A percentile compares a stretch with the other conserved stretches of the same genome.
Conservation (phyloP, 345 rosid genomes). For the Rhizophora apiculata region DNA sequence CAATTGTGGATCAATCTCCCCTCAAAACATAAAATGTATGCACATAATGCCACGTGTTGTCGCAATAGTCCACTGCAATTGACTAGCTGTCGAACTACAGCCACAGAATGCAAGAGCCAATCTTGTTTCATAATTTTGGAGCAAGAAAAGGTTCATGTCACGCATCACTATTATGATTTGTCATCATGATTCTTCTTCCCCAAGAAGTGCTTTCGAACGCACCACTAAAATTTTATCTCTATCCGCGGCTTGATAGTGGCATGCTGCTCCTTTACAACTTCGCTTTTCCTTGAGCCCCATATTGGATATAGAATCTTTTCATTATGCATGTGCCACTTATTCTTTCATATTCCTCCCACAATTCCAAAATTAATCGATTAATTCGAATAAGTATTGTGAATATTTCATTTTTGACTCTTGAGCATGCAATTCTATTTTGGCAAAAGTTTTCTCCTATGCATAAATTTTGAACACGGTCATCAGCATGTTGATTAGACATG, state of each 20-base stretch:
- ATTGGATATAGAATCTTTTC: not conserved
- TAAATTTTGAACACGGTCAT: too few species aligned
- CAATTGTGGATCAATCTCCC: constrained; percentile 94
- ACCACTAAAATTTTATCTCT: not conserved
- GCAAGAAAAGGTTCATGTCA: not conserved
- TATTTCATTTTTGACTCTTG: too few species aligned
- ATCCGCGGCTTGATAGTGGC: constrained; percentile 3
- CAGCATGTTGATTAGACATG: too few species aligned
- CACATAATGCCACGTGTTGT: not conserved
- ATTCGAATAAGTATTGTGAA: too few species aligned
- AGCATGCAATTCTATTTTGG: too few species aligned
- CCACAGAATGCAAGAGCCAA: not conserved
- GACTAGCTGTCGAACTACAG: not conserved
- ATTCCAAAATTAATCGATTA: not conserved
- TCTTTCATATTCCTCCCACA: not conserved
- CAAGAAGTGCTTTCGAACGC: constrained; percentile 19
- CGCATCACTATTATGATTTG: constrained; percentile 10
- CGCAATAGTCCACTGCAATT: not conserved
- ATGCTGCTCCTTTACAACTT: constrained; percentile 9
- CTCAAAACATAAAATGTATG: constrained; percentile 72
- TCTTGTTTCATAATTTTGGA: not conserved
- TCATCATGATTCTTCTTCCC: constrained; percentile 1
- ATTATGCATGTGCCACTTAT: not conserved
- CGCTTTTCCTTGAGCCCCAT: not conserved
- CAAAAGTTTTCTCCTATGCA: too few species aligned